A percentile compares a stretch with the other conserved stretches of the same genome.
These are phyloP conservation scores for Andrographis paniculata DNA, from an alignment of 305 asterid species.

Conservation along the genomic window DNA sequence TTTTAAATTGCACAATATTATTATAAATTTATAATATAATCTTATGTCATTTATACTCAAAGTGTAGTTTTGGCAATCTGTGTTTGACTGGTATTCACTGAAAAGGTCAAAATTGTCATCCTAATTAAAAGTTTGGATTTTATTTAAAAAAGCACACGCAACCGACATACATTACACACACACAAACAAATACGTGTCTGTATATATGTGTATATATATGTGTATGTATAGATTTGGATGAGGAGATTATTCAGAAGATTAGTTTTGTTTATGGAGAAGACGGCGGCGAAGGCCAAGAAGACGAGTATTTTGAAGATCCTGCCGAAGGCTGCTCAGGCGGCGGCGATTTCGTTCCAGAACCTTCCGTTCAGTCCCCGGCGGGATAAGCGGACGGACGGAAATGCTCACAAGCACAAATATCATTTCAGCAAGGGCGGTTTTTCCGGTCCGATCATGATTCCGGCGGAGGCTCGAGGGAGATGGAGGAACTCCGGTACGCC, in stretches of 20 bases:
- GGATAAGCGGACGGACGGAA: conserved; percentile 17
- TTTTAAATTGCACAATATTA: too few relatives aligned
- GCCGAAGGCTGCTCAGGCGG: conserved; percentile 39
- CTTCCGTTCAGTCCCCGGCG: conserved; percentile 41
- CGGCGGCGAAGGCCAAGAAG: conserved; percentile 18
- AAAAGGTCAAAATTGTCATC: not conserved
- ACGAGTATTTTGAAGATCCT: conserved; percentile 38
- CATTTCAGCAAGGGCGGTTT: conserved; percentile 22
- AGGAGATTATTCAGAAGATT: not conserved
- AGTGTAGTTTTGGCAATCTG: not conserved
- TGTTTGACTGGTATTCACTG: not conserved
- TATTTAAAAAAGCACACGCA: not conserved
- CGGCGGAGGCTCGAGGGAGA: conserved; percentile 51
- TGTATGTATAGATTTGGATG: not conserved
- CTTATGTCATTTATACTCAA: too few relatives aligned
- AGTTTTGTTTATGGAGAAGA: conserved; percentile 47
- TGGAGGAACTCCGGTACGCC: conserved; percentile 33
- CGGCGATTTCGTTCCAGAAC: conserved; percentile 33
- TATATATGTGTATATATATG: not conserved
- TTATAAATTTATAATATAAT: too few relatives aligned
- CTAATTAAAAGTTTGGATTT: not conserved
- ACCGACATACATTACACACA: not conserved
- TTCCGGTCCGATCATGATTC: conserved; percentile 55
- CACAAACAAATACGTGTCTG: not conserved
- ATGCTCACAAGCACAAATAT: conserved; percentile 8